Evolutionary conservation across 495 filamentous ascomycete species (phyloP).

Genomic region (Tuber brumale): DNA sequence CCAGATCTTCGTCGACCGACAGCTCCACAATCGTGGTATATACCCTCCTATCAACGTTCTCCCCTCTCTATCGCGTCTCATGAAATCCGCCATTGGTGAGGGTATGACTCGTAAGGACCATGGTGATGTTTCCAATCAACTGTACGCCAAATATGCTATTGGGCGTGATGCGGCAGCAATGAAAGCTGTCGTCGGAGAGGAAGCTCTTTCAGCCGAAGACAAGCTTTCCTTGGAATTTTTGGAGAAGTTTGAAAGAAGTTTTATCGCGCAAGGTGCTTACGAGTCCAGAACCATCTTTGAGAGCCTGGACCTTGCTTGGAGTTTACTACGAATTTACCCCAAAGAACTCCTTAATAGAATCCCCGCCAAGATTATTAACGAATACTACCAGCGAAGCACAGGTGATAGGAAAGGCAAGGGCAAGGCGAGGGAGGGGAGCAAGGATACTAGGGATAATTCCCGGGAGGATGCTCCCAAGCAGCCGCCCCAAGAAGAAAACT

Average conservation of each 20-base stretch:
- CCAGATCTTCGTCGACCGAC: constrained; percentile 95
- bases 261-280: constrained; percentile 88
- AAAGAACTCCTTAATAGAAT: constrained; percentile 92
- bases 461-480: constrained; percentile 51
- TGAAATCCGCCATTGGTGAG: constrained; percentile 99
- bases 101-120: constrained; percentile 93
- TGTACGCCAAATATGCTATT: constrained; percentile 99
- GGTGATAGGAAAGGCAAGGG: constrained; percentile 55
- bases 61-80: constrained; percentile 95
- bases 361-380: constrained; percentile 82
- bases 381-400: constrained; percentile 78
- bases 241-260: constrained; percentile 91
- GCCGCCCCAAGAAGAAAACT: constrained; percentile 53
- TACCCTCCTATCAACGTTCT: constrained; percentile 99
- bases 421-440: constrained; percentile 52
- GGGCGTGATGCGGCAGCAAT: constrained; percentile 96
- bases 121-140: constrained; percentile 96
- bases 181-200: constrained; percentile 99
- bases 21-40: constrained; percentile 89
- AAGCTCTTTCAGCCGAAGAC: constrained; percentile 90
- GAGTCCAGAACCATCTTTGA: constrained; percentile 85
- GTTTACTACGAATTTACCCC: constrained; percentile 88
- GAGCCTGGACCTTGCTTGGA: constrained; percentile 92
- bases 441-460: constrained; percentile 67
- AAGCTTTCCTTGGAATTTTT: constrained; percentile 97